Percentiles rank a stretch among this genome's conserved stretches.
Conservation (phyloP, 805 yeast genomes). For the Yarrowia keelungensis region DNA sequence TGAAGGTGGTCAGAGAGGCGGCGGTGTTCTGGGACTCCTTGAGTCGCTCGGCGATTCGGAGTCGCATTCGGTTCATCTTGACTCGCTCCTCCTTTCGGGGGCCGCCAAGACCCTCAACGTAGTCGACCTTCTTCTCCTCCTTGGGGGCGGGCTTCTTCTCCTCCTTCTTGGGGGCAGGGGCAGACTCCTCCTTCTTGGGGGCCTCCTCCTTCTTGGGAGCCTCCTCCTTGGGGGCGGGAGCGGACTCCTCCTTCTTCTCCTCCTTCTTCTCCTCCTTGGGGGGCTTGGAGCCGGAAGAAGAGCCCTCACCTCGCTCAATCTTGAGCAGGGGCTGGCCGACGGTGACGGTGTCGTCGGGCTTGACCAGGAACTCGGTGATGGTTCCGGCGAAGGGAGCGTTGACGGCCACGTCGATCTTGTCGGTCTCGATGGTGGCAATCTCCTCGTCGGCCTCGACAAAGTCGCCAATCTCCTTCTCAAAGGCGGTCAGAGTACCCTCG, state of each 20-base stretch:
- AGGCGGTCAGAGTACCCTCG: constrained; percentile 86
- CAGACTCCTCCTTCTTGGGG: constrained; percentile 42
- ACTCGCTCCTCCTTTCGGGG: constrained; percentile 89
- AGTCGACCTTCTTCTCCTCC: constrained; percentile 46
- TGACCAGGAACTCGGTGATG: constrained; percentile 78
- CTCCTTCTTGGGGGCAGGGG: constrained; percentile 40
- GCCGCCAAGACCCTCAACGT: constrained; percentile 56
- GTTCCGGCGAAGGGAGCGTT: constrained; percentile 94
- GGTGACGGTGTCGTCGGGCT: constrained; percentile 89
- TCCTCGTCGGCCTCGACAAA: constrained; percentile 85
- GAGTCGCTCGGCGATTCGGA: constrained; percentile 97
- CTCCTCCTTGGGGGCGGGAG: constrained; percentile 47
- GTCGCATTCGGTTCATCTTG: constrained; percentile 99
- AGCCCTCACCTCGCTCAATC: constrained; percentile 80
- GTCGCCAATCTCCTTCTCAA: constrained; percentile 75
- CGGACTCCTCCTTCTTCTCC: constrained; percentile 48
- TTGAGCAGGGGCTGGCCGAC: constrained; percentile 93
- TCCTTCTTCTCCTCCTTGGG: constrained; percentile 45
- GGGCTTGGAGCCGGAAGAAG: constrained; percentile 55
- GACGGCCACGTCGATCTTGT: constrained; percentile 96
- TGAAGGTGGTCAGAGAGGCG: constrained; percentile 96
- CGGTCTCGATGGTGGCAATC: constrained; percentile 96
- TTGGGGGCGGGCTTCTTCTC: constrained; percentile 44
- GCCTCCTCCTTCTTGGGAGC: constrained; percentile 48
- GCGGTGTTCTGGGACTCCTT: constrained; percentile 99